Evolutionary conservation across 2,329 filamentous ascomycete genomes (phyloP).

Genomic region (Aspergillus udagawae): DNA sequence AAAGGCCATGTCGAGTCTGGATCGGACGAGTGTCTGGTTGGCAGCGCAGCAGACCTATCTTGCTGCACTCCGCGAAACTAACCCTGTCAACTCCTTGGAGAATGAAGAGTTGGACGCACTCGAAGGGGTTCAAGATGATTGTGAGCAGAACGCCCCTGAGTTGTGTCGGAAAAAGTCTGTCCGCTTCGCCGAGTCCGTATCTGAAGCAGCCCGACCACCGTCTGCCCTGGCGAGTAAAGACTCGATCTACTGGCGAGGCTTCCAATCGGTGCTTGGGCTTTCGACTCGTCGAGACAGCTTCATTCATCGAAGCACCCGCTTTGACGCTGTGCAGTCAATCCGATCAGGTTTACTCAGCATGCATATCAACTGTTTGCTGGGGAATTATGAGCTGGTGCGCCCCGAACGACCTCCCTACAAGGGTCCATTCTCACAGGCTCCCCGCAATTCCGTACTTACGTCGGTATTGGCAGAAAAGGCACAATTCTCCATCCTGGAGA

Average conservation of each 20-base stretch:
- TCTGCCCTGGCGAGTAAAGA: conserved; percentile 54
- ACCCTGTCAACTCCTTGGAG: conserved; percentile 45
- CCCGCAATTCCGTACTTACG: conserved; percentile 62
- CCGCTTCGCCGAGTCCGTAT: conserved; percentile 29
- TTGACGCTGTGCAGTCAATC: conserved; percentile 81
- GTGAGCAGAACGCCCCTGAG: conserved; percentile 12
- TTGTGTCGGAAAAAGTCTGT: conserved; percentile 25
- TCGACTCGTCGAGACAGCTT: conserved; percentile 71
- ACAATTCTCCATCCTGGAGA: conserved; percentile 52
- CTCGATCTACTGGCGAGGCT: conserved; percentile 83
- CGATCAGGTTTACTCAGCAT: conserved; percentile 68
- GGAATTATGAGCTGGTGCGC: conserved; percentile 75
- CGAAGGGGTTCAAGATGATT: conserved; percentile 15
- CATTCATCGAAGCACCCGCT: conserved; percentile 76
- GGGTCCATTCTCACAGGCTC: conserved; percentile 66
- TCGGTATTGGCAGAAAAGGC: conserved; percentile 54
- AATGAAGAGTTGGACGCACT: conserved; percentile 18
- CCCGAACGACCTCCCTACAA: conserved; percentile 67
- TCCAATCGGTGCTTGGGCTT: conserved; percentile 67
- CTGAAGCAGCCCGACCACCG: conserved; percentile 40
- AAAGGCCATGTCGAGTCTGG: conserved; percentile 67
- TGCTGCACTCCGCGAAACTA: conserved; percentile 58
- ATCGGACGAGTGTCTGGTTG: conserved; percentile 84
- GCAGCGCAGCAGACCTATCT: conserved; percentile 76
- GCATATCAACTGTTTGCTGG: conserved; percentile 77